These are phyloP conservation scores for Jackrogersella multiformis DNA, from an alignment of 495 filamentous ascomycete genomes.

Conservation along the genomic window DNA sequence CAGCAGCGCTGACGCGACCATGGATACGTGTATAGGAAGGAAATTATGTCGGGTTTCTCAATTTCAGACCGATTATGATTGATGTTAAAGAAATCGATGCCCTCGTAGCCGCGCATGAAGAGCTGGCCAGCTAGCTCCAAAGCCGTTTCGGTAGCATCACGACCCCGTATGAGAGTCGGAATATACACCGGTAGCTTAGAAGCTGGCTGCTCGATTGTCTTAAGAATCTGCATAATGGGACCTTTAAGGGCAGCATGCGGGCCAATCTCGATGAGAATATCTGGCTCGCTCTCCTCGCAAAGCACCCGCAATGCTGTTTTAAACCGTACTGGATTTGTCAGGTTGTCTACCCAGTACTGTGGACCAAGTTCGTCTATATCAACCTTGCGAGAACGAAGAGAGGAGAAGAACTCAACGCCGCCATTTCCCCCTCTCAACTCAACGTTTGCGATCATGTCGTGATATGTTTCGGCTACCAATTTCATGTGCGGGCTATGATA, in stretches of 20 bases:
- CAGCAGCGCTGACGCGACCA: conserved; percentile 61
- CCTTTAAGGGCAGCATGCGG: conserved; percentile 69
- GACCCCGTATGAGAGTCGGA: conserved; percentile 49
- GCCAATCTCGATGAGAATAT: conserved; percentile 67
- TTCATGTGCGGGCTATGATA: conserved; percentile 74
- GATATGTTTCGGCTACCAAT: conserved; percentile 55
- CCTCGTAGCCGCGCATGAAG: conserved; percentile 51
- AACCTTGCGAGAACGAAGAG: conserved; percentile 46
- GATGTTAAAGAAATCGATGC: conserved; percentile 50
- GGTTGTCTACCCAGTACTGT: conserved; percentile 59
- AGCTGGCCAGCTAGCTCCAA: conserved; percentile 54
- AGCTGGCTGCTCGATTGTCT: conserved; percentile 48
- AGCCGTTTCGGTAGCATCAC: conserved; percentile 49
- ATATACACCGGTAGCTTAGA: conserved; percentile 50
- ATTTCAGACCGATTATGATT: conserved; percentile 48
- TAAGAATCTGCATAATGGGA: conserved; percentile 64
- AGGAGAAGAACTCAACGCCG: conserved; percentile 54
- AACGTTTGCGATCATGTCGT: conserved; percentile 44
- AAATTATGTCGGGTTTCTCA: conserved; percentile 52
- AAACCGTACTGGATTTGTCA: conserved; percentile 55
- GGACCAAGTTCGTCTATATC: conserved; percentile 48
- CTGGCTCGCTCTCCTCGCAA: conserved; percentile 47
- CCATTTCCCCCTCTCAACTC: conserved; percentile 44
- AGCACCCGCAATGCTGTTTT: conserved; percentile 47
- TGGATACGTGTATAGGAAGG: conserved; percentile 59